Conservation (phyloP, 2,329 filamentous ascomycete genomes). For the Aspergillus costaricaensis region DNA sequence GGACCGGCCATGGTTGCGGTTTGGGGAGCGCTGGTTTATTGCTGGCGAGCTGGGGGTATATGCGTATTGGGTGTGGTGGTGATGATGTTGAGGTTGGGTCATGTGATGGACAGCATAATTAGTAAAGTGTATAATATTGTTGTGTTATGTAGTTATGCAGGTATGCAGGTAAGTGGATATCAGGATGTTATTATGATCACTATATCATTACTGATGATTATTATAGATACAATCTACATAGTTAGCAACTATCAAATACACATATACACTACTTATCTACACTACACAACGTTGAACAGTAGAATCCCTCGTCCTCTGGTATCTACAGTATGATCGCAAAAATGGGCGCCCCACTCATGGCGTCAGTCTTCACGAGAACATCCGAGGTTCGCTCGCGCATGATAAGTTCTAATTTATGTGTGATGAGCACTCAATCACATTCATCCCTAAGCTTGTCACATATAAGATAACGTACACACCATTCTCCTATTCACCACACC, state of each 20-base stretch:
- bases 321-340: neutral
- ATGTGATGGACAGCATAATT: slow-evolving; percentile 8
- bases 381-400: neutral
- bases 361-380: neutral
- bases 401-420: neutral
- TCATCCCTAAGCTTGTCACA: neutral
- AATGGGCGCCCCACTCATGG: neutral
- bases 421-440: neutral
- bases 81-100: slow-evolving; percentile 14
- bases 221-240: neutral
- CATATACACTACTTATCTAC: neutral
- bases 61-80: slow-evolving; percentile 7
- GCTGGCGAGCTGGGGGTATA: neutral
- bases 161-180: neutral
- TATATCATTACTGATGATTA: neutral
- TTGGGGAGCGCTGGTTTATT: neutral
- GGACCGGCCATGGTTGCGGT: slow-evolving; percentile 53
- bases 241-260: neutral
- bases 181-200: no score
- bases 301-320: no score
- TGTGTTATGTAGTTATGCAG: neutral
- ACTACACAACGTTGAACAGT: neutral
- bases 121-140: slow-evolving; percentile 1
- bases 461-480: neutral
- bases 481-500: neutral